Percentiles rank a stretch among this genome's conserved stretches.
These are phyloP conservation scores for Spizellomyces punctatus DNA, from an alignment of 192 early-diverging fungal genomes.

Conservation along the genomic window DNA sequence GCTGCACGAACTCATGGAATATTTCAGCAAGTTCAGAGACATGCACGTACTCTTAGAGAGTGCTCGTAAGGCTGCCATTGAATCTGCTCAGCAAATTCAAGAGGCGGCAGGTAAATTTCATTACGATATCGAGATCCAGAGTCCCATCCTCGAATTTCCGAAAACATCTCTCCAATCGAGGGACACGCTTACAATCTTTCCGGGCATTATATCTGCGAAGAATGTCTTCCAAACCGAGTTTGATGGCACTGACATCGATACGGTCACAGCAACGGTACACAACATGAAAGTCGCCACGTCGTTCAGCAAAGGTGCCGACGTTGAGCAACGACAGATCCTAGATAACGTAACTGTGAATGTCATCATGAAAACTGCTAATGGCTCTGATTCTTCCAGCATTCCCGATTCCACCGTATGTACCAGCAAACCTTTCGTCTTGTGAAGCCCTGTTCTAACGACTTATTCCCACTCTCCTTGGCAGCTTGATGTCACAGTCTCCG, in stretches of 20 bases:
- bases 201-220: conserved; percentile 83
- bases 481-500: conserved; percentile 69
- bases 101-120: conserved; percentile 77
- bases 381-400: not conserved
- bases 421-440: no score
- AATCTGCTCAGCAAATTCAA: conserved; percentile 77
- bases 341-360: conserved; percentile 84
- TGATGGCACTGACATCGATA: conserved; percentile 45
- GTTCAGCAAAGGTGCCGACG: conserved; percentile 16
- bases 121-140: conserved; percentile 81
- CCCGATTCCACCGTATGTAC: not conserved
- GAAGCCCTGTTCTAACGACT: not conserved
- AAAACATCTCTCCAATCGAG: conserved; percentile 48
- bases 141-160: conserved; percentile 87
- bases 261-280: conserved; percentile 32
- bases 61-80: conserved; percentile 81
- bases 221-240: conserved; percentile 70
- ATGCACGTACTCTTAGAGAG: conserved; percentile 88
- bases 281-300: conserved; percentile 46
- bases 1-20: conserved; percentile 70
- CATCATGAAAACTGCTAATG: conserved; percentile 42
- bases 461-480: conserved; percentile 5
- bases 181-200: conserved; percentile 75
- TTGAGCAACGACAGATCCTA: conserved; percentile 70
- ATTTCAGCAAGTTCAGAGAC: conserved; percentile 80